Percentiles rank a stretch among this genome's conserved stretches.
Conservation (phyloP, 2,329 filamentous ascomycete genomes). For the Neofusicoccum sp. region DNA sequence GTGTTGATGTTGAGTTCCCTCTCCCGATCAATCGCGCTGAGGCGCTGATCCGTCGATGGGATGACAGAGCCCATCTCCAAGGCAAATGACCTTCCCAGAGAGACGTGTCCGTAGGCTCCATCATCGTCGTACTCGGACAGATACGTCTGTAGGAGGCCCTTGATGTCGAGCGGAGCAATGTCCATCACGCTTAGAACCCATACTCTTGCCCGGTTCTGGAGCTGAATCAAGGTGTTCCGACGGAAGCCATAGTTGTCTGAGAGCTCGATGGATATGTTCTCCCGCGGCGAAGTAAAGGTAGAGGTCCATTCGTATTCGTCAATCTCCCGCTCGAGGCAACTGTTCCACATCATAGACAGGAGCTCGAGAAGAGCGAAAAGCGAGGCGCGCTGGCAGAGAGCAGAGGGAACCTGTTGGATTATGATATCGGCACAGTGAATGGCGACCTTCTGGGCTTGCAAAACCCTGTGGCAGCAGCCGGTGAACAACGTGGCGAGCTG, state of each 20-base stretch:
- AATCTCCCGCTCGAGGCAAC: constrained; percentile 90
- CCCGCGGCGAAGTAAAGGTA: constrained; percentile 74
- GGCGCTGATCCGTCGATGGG: constrained; percentile 80
- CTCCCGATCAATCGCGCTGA: constrained; percentile 76
- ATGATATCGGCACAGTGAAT: constrained; percentile 83
- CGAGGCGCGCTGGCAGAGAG: constrained; percentile 85
- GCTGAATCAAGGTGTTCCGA: constrained; percentile 73
- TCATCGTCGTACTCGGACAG: constrained; percentile 94
- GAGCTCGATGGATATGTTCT: constrained; percentile 81
- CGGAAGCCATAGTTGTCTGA: constrained; percentile 90
- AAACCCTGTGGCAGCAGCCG: constrained; percentile 90
- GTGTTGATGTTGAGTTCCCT: constrained; percentile 80
- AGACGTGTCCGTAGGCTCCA: constrained; percentile 86
- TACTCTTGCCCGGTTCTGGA: constrained; percentile 73
- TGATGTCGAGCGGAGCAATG: constrained; percentile 88
- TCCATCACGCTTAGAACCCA: constrained; percentile 85
- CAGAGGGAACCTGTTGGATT: constrained; percentile 81
- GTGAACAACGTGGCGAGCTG: constrained; percentile 86
- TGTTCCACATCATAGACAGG: constrained; percentile 90
- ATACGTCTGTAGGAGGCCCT: constrained; percentile 91
- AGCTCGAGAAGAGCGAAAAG: constrained; percentile 92
- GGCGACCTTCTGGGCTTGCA: constrained; percentile 86
- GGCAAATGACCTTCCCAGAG: constrained; percentile 90
- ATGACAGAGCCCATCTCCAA: constrained; percentile 88
- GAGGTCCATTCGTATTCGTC: constrained; percentile 90